These are phyloP conservation scores for Epichloe hybrida DNA, from an alignment of 2,329 filamentous ascomycete genomes.

Conservation along the genomic window DNA sequence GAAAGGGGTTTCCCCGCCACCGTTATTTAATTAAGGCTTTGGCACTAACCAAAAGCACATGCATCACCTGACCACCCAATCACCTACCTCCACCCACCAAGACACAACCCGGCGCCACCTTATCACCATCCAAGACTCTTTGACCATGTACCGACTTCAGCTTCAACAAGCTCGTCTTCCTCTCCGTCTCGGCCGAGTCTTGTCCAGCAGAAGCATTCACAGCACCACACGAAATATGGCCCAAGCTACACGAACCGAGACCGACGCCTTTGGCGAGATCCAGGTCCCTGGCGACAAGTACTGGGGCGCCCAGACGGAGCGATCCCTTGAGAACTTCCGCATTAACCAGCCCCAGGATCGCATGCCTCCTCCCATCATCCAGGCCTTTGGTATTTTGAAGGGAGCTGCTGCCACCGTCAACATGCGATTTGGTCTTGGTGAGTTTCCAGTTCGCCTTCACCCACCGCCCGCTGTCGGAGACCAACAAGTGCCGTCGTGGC, in stretches of 20 bases:
- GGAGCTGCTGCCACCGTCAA: constrained; percentile 92
- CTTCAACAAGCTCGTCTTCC: background rate
- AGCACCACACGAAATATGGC: constrained; percentile 9
- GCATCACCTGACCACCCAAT: too few relatives aligned
- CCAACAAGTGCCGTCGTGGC: too few relatives aligned
- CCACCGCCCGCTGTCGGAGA: too few relatives aligned
- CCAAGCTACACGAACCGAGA: constrained; percentile 62
- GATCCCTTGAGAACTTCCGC: constrained; percentile 94
- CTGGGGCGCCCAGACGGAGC: constrained; percentile 96
- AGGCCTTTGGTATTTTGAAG: constrained; percentile 94
- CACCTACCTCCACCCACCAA: too few relatives aligned
- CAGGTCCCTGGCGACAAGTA: constrained; percentile 87
- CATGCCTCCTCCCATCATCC: constrained; percentile 86
- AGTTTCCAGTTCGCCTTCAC: background rate
- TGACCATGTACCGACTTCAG: background rate
- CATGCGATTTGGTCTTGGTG: constrained; percentile 80
- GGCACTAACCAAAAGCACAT: too few relatives aligned
- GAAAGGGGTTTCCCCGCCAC: too few relatives aligned
- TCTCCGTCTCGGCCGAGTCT: background rate
- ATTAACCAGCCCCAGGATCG: constrained; percentile 99
- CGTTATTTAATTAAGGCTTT: too few relatives aligned
- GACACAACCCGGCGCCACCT: too few relatives aligned
- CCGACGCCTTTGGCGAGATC: constrained; percentile 95
- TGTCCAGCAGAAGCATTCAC: constrained; percentile 7
- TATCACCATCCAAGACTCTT: too few relatives aligned